phyloP scores from a whole-genome alignment of 495 filamentous ascomycete genomes.

The Durotheca rogersii region DNA sequence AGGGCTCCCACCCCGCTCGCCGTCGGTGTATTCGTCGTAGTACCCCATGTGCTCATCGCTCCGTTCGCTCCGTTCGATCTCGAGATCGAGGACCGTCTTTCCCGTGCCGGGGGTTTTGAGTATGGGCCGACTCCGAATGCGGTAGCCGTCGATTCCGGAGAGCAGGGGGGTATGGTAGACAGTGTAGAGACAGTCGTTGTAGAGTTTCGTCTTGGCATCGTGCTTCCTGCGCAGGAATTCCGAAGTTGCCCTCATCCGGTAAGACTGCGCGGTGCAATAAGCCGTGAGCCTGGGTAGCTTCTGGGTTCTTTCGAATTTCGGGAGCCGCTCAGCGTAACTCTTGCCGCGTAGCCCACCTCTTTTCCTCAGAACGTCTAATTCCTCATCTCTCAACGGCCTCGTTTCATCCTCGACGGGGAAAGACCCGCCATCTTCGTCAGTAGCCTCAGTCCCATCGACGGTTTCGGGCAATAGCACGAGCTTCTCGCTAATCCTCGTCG shows the following conservation, averaged over 20 bases:
- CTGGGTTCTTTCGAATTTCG: slow-evolving; percentile 82
- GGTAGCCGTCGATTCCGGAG: slow-evolving; percentile 79
- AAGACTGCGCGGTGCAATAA: slow-evolving; percentile 94
- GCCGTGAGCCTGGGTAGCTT: slow-evolving; percentile 89
- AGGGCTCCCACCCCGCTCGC: slow-evolving; percentile 22
- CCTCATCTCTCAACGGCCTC: slow-evolving; percentile 76
- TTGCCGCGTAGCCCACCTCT: slow-evolving; percentile 71
- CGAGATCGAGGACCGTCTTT: slow-evolving; percentile 88
- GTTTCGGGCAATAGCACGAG: slow-evolving; percentile 92
- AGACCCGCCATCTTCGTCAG: slow-evolving; percentile 49
- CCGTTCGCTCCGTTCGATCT: slow-evolving; percentile 91
- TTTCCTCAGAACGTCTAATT: slow-evolving; percentile 64
- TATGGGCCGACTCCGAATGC: slow-evolving; percentile 84
- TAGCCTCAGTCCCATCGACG: slow-evolving; percentile 55
- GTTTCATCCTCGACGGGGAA: slow-evolving; percentile 58
- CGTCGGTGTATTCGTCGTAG: slow-evolving; percentile 45
- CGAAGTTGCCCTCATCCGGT: slow-evolving; percentile 80
- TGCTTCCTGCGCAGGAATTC: slow-evolving; percentile 86
- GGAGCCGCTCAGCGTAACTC: slow-evolving; percentile 91
- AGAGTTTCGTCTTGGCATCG: slow-evolving; percentile 94
- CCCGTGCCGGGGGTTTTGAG: slow-evolving; percentile 85
- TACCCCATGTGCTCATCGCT: slow-evolving; percentile 90
- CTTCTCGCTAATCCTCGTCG: slow-evolving; percentile 92
- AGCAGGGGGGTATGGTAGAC: slow-evolving; percentile 92
- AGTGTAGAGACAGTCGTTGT: slow-evolving; percentile 95